Conservation (phyloP, 331 rosid species). For the Spiraea crenata region DNA sequence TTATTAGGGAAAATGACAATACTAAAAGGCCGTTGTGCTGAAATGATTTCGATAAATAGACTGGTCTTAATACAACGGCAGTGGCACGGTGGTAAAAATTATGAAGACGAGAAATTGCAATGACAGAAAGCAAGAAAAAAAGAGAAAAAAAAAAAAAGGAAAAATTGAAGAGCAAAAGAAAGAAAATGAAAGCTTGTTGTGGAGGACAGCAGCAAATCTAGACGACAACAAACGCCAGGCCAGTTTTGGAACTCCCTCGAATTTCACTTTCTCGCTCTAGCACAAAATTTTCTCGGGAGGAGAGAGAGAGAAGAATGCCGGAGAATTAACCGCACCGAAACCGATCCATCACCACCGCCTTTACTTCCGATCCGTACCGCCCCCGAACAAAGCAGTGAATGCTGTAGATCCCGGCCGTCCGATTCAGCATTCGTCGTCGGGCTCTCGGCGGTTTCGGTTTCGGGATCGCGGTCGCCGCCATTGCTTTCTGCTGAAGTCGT, state of each 20-base stretch:
- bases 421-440: constrained; percentile 34
- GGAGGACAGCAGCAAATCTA: constrained; percentile 36
- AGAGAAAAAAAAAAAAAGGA: not conserved
- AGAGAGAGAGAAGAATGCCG: constrained; percentile 34
- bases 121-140: constrained; percentile 6
- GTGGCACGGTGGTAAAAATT: constrained; percentile 26
- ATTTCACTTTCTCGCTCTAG: constrained; percentile 1
- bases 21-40: no score
- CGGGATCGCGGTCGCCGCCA: constrained; percentile 29
- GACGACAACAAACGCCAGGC: constrained; percentile 15
- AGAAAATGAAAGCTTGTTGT: constrained; percentile 30
- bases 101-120: not conserved
- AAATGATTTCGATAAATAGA: not conserved
- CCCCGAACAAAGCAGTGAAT: constrained; percentile 33
- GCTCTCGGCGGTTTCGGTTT: constrained; percentile 5
- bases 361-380: constrained; percentile 46
- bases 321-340: constrained; percentile 12
- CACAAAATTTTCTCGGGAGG: constrained; percentile 14
- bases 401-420: constrained; percentile 64
- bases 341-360: constrained; percentile 40
- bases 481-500: constrained; percentile 9
- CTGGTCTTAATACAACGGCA: not conserved
- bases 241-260: not conserved
- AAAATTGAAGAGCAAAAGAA: not conserved
- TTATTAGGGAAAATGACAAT: no score